Evolutionary conservation across 495 filamentous ascomycete species (phyloP).

Genomic region (Delitschia confertaspora): DNA sequence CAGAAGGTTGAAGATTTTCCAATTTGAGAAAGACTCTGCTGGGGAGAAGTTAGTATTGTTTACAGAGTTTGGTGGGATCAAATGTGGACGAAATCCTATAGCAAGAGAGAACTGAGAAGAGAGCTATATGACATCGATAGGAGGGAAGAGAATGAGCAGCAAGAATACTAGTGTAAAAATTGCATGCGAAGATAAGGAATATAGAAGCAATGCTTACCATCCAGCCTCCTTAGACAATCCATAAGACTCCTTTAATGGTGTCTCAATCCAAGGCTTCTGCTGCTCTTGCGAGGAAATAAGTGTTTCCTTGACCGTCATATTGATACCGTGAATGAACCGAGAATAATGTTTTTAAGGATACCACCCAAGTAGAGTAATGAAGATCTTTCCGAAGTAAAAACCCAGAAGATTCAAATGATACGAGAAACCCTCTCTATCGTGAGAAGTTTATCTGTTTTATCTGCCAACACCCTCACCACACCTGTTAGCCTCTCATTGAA

Average conservation of each 20-base stretch:
- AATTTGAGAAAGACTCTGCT: conserved; percentile 76
- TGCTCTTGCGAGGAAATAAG: conserved; percentile 8
- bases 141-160: neutral
- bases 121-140: no score
- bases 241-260: conserved; percentile 60
- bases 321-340: neutral
- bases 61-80: neutral
- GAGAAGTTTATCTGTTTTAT: no score
- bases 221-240: conserved; percentile 62
- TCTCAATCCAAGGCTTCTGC: conserved; percentile 56
- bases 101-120: neutral
- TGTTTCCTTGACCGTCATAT: conserved; percentile 11
- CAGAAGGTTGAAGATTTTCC: conserved; percentile 84
- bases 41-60: conserved; percentile 32
- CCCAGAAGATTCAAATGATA: no score
- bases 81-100: neutral
- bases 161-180: neutral
- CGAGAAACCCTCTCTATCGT: no score
- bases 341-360: neutral
- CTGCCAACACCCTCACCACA: no score
- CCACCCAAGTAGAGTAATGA: neutral
- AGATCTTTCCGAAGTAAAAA: no score
- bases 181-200: neutral
- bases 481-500: neutral
- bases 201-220: conserved; percentile 44